These are phyloP conservation scores for Dentipellis fragilis DNA, from an alignment of 768 basidiomycete genomes.

Conservation along the genomic window DNA sequence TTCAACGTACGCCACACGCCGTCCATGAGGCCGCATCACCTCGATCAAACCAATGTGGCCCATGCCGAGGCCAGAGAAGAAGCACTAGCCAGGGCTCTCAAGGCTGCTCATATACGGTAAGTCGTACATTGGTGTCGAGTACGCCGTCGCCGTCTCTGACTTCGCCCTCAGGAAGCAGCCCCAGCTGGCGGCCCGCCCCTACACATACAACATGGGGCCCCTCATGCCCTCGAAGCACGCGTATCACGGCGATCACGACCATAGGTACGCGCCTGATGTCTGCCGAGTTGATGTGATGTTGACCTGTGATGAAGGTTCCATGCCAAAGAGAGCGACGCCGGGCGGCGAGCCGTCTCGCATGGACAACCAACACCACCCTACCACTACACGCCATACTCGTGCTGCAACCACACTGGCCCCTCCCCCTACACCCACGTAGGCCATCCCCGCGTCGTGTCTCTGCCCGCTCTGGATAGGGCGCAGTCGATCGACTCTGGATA, in stretches of 20 bases:
- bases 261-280: too few species aligned
- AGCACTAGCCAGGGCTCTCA: constrained; percentile 8
- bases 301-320: constrained; percentile 5
- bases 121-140: too few species aligned
- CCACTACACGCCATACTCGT: background rate
- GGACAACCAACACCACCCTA: background rate
- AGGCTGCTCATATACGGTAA: background rate
- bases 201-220: too few species aligned
- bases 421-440: background rate
- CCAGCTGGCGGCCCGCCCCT: too few species aligned
- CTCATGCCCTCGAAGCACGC: too few species aligned
- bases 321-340: background rate
- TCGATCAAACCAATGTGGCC: background rate
- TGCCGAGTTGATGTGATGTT: background rate
- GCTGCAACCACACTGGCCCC: background rate
- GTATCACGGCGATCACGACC: too few species aligned
- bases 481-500: background rate
- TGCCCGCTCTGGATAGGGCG: background rate
- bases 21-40: background rate
- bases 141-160: too few species aligned
- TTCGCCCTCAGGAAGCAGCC: too few species aligned
- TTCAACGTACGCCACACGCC: constrained; percentile 1
- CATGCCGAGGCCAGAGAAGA: constrained; percentile 9
- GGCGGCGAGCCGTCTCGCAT: background rate
- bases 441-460: background rate